phyloP scores from a whole-genome alignment of 345 rosid genomes.

The Punica granatum region DNA sequence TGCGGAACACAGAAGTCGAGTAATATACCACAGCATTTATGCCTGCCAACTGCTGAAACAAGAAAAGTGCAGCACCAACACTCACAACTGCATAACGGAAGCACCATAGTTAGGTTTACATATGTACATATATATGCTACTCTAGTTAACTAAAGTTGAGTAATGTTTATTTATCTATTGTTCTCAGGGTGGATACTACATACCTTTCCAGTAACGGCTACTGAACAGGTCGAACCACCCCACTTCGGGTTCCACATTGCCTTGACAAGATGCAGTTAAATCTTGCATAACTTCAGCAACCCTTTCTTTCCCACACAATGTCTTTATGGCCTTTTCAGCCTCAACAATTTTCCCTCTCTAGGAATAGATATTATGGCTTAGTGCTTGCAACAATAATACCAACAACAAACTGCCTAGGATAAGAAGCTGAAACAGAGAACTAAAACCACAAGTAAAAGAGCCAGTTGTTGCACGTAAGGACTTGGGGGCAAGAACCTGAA shows the following conservation, averaged over 20 bases:
- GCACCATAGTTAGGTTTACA: not conserved
- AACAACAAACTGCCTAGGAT: not conserved
- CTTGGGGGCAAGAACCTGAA: conserved; percentile 50
- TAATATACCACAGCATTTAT: conserved; percentile 98
- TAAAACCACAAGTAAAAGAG: not conserved
- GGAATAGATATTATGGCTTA: conserved; percentile 13
- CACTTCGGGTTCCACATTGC: conserved; percentile 83
- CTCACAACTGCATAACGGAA: conserved; percentile 72
- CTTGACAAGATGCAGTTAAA: conserved; percentile 51
- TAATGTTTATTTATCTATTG: not conserved
- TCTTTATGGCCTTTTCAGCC: conserved; percentile 74
- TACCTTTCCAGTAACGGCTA: conserved; percentile 93
- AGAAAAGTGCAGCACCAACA: conserved; percentile 95
- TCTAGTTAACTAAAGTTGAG: not conserved
- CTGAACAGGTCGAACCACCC: conserved; percentile 97
- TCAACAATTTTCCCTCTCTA: conserved; percentile 82
- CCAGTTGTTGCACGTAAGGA: conserved; percentile 4
- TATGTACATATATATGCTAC: not conserved
- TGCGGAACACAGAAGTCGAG: conserved; percentile 93
- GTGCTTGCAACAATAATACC: conserved; percentile 8
- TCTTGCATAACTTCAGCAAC: conserved; percentile 80
- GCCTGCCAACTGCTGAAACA: conserved; percentile 97
- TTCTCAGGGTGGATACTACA: not conserved
- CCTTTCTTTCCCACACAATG: conserved; percentile 88
- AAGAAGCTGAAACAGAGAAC: conserved; percentile 3